A percentile compares a stretch with the other conserved stretches of the same genome.
Conservation (phyloP, 768 basidiomycete genomes). For the Leccinum uliginosum region DNA sequence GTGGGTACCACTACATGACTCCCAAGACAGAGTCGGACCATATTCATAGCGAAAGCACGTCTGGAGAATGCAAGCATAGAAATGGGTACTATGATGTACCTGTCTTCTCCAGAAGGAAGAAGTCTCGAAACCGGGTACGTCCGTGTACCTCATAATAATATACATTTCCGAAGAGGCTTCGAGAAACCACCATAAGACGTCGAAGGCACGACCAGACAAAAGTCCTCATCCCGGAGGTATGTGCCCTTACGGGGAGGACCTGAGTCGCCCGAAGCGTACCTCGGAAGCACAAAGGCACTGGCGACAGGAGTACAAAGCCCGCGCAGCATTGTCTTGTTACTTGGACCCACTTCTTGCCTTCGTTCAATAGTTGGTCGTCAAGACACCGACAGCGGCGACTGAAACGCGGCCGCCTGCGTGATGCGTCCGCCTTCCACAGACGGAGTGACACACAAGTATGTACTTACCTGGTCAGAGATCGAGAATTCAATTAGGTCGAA, state of each 20-base stretch:
- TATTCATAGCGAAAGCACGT: neutral
- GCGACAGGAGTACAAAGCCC: neutral
- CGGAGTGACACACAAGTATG: neutral
- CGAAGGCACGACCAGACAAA: neutral
- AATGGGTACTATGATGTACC: neutral
- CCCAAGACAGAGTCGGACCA: too few relatives aligned
- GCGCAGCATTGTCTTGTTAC: neutral
- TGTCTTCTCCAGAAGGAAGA: neutral
- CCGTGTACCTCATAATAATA: neutral
- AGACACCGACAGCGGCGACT: conserved; percentile 1
- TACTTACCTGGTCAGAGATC: neutral
- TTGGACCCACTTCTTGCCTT: conserved; percentile 4
- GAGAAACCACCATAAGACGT: neutral
- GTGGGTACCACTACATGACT: too few relatives aligned
- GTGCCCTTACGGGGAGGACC: neutral
- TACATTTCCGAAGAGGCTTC: neutral
- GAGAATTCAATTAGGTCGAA: neutral
- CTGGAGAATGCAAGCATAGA: neutral
- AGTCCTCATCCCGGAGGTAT: neutral
- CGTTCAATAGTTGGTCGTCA: conserved; percentile 1
- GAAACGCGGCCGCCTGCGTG: neutral
- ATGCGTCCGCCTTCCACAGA: neutral
- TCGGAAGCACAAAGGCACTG: neutral
- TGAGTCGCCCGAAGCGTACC: neutral
- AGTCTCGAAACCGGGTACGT: neutral